Evolutionary conservation across 192 early-diverging fungal species (phyloP), one percentile per base, ranked within the genome.

Genomic region (Endogone sp.): DNA sequence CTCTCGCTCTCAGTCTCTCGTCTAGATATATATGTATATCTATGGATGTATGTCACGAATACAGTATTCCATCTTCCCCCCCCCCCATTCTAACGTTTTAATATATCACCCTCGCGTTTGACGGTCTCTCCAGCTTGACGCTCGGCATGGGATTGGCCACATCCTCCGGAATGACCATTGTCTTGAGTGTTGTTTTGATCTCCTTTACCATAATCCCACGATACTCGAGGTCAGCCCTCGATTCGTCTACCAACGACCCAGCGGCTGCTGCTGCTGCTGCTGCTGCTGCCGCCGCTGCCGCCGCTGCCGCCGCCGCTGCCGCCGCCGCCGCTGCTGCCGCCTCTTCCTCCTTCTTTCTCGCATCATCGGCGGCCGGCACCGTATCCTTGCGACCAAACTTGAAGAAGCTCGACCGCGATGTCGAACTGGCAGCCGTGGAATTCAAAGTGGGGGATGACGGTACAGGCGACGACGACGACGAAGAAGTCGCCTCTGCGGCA

Each of bases 181-280:
- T 64, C 24, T 79, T 79, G 23, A 79, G 63, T 26, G 77, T 79
- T 29, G 72, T 71, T 54, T 79, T 79, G 59, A 79, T 79, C 60
- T 79, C 77, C 55, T 79, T 79, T 11, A 79, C 73, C 16, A 71
- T 66, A 26, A 79, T 79, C 56, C 77, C 77, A 56, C 77, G 64
- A 27, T 74, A 74, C 4, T 68, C 44, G 11, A 79, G 60, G 29
- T 79, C 77, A 60, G 71, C 70, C 28, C 66, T 60, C 24, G 72
- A 72, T 57, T 71, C 70, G 32, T 79, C 77, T 26, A 44, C 37
- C 3, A 56, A 23, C 2, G 30, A 22, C 37, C 62, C 67, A 9
- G 23, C 23, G 11, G 55, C 11, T 13, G 55, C 55, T 13, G 0
- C 10, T n/a, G 25, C 60, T 24, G 22, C 30, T 54, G 32, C 54